Percentiles rank a stretch among this genome's conserved stretches.
phyloP scores from a whole-genome alignment of 1,284 basidiomycete genomes.

The Xerocomus minutiporus region DNA sequence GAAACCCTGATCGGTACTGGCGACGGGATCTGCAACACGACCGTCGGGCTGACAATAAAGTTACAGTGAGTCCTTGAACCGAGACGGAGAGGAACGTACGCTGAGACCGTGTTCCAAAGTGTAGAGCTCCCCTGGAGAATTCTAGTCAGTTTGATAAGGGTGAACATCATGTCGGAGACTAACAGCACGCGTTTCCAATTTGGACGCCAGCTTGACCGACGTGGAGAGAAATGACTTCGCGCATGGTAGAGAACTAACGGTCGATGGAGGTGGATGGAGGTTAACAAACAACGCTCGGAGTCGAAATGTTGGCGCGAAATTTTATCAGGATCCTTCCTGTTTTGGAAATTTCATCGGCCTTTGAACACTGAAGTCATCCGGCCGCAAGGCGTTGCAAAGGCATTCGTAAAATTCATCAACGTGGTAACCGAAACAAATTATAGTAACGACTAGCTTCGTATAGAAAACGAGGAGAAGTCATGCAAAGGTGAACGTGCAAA shows the following conservation, averaged over 20 bases:
- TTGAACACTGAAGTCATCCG: background rate
- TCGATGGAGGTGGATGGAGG: too few relatives aligned
- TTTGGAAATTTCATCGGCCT: constrained; percentile 25
- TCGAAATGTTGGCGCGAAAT: constrained; percentile 9
- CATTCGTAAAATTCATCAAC: constrained; percentile 33
- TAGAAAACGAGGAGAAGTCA: constrained; percentile 14
- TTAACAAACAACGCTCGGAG: too few relatives aligned
- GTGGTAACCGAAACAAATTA: constrained; percentile 26
- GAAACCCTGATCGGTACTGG: constrained; percentile 84
- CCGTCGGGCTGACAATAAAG: constrained; percentile 72
- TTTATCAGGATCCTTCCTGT: constrained; percentile 17
- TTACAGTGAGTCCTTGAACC: background rate
- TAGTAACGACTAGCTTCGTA: constrained; percentile 25
- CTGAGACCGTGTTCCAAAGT: constrained; percentile 97
- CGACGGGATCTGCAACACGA: constrained; percentile 72
- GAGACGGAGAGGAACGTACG: constrained; percentile 43
- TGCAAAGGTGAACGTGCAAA: constrained; percentile 11
- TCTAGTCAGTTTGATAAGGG: constrained; percentile 1
- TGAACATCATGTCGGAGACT: constrained; percentile 30
- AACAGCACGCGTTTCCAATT: constrained; percentile 94
- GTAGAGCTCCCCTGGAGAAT: constrained; percentile 63
- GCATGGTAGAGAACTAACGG: constrained; percentile 43
- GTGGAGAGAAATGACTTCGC: constrained; percentile 92
- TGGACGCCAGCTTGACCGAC: constrained; percentile 96
- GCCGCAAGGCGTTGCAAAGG: background rate